Conservation (phyloP, 2,329 filamentous ascomycete species). For the Dactylellina parvicollis region DNA sequence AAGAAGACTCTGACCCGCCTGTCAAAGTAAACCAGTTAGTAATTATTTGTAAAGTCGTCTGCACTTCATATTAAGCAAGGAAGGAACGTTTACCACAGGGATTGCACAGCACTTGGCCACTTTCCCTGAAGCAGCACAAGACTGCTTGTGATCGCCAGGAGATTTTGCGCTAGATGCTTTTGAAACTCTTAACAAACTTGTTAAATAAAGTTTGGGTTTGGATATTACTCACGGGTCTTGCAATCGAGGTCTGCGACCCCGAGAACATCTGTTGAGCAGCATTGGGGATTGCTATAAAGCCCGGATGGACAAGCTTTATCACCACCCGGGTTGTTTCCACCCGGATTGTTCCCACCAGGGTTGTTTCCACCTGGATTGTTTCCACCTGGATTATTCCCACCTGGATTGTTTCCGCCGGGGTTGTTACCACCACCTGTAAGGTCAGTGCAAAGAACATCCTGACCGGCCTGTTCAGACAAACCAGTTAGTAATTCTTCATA, state of each 20-base stretch:
- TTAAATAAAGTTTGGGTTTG: not conserved
- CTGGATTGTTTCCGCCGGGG: too few species aligned
- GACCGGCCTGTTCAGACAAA: not conserved
- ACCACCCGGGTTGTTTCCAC: too few species aligned
- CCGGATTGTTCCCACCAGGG: too few species aligned
- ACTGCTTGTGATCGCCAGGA: not conserved
- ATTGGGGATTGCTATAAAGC: constrained; percentile 65
- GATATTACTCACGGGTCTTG: constrained; percentile 64
- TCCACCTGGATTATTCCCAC: too few species aligned
- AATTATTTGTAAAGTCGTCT: not conserved
- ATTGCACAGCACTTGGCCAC: not conserved
- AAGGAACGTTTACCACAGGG: not conserved
- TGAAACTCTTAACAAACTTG: not conserved
- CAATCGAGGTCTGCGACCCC: constrained; percentile 70
- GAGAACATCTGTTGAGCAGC: constrained; percentile 72
- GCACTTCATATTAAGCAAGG: too few species aligned
- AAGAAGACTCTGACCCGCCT: not conserved
- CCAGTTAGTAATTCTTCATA: not conserved
- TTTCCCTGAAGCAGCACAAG: not conserved
- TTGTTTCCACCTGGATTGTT: too few species aligned
- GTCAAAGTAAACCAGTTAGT: not conserved
- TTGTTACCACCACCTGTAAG: too few species aligned
- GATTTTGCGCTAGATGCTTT: not conserved
- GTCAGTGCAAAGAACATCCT: not conserved
- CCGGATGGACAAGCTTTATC: constrained; percentile 63